Base-by-base conservation (phyloP, 305 asterid genomes). In the Fraxinus paxiana region DNA sequence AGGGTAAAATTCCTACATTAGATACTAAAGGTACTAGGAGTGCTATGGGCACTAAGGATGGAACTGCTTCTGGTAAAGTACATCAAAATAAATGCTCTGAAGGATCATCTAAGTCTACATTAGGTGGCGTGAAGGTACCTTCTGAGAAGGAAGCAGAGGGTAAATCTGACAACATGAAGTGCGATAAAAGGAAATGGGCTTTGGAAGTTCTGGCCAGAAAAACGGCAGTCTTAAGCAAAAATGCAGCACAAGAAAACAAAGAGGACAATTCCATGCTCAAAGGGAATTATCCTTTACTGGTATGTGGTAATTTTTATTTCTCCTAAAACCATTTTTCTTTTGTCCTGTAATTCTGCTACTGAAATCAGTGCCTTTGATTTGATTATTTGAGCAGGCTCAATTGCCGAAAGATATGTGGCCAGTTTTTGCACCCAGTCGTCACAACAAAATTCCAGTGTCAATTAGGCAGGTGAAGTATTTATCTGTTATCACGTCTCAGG, bases 141-240 rank as follows among this genome's bases (percentile, higher is more conserved):
- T 79, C 88, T 48, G 88, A 87, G 79, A 89, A 90, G 91, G 92
- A 89, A 78, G 54, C 18, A 65, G 84, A 72, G 75, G 79, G 82
- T 81, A 86, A 79, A 79, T 84, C 92, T 67, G 95, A 88, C 24
- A 43, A 79, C 59, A 38, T 79, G 34, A 93, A 88, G 88, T 87
- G 86, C 9, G 99, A 96, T 88, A 96, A 79, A 89, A 94, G 90
- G 87, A 90, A 93, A 90, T 96, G 99, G 99, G 99, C 99, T 78
- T 76, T 96, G 83, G 96, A 96, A 86, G 84, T 96, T 84, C 92
- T 96, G 86, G 98, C 99, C 34, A 93, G 97, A 82, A 94, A 90
- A 88, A 82, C 97, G 75, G 92, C 93, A 77, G 85, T 83, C 75
- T 81, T 91, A 20, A 83, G 86, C 80, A 89, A 89, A 87, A 89